Conservation (phyloP, 257 asterid genomes). For the Cruciata laevipes region DNA sequence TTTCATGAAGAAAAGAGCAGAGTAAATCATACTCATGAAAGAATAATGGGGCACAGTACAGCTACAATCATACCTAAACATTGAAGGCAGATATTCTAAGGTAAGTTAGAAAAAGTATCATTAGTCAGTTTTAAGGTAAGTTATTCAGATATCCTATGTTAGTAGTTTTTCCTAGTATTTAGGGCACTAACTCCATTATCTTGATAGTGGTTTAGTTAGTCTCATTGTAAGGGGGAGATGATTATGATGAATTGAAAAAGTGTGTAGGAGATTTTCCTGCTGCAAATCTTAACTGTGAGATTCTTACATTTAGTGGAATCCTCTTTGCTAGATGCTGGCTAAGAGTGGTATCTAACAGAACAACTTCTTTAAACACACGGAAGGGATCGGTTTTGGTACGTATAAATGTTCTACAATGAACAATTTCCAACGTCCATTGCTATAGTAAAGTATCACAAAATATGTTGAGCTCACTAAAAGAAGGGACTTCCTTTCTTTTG, state of each 20-base stretch:
- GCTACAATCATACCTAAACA: neutral
- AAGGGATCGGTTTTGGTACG: neutral
- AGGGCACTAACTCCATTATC: no score
- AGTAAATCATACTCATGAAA: neutral
- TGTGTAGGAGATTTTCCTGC: no score
- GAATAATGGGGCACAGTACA: neutral
- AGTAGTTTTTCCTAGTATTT: no score
- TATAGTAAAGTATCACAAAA: no score
- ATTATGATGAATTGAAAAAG: no score
- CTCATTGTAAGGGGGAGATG: no score
- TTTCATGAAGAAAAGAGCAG: neutral
- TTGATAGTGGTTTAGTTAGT: no score
- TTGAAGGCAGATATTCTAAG: neutral
- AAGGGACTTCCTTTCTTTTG: neutral
- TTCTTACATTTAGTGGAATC: no score
- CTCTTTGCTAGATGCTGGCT: no score
- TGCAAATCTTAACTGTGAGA: no score
- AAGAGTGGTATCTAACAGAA: neutral
- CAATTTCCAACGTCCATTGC: neutral
- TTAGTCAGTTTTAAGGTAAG: neutral
- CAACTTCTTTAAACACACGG: neutral
- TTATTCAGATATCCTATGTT: no score
- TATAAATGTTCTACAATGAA: neutral
- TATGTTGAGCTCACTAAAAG: neutral
- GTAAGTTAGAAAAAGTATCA: no score